phyloP scores from a whole-genome alignment of 805 yeast genomes.

The Suhomyces xylopsoci region DNA sequence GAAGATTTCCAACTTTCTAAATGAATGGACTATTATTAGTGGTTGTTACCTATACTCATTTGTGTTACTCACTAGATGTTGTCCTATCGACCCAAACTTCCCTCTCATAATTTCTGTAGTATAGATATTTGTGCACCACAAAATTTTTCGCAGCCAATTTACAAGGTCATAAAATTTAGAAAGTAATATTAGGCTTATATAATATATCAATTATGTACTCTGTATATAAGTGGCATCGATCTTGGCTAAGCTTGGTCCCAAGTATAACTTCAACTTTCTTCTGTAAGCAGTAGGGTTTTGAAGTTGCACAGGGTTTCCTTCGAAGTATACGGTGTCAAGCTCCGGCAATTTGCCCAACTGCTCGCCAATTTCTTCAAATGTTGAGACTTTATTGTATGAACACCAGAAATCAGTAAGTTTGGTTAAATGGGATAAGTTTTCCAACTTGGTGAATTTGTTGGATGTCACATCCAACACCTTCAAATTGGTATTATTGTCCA shows the following conservation, averaged over 20 bases:
- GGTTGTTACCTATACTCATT: neutral
- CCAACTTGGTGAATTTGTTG: constrained; percentile 61
- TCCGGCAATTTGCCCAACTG: constrained; percentile 61
- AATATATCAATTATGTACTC: neutral
- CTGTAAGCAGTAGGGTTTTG: constrained; percentile 78
- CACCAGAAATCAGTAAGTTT: constrained; percentile 94
- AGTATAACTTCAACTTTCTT: constrained; percentile 69
- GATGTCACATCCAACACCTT: constrained; percentile 78
- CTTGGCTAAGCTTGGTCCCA: constrained; percentile 70
- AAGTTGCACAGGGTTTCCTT: constrained; percentile 84
- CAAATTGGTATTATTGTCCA: constrained; percentile 66
- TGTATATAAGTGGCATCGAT: constrained; percentile 83
- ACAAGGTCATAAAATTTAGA: neutral
- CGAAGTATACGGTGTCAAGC: constrained; percentile 87
- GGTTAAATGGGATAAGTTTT: constrained; percentile 59
- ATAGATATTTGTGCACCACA: neutral
- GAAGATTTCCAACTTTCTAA: neutral
- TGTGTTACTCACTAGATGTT: neutral
- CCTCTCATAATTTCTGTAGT: neutral
- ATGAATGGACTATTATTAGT: neutral
- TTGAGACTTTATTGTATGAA: constrained; percentile 66
- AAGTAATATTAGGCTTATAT: neutral
- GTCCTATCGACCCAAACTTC: neutral
- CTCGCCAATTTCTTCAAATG: constrained; percentile 64
- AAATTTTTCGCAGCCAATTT: constrained; percentile 1